Evolutionary conservation across 176 grass and related monocot species (phyloP).

Genomic region (Avena eriantha): DNA sequence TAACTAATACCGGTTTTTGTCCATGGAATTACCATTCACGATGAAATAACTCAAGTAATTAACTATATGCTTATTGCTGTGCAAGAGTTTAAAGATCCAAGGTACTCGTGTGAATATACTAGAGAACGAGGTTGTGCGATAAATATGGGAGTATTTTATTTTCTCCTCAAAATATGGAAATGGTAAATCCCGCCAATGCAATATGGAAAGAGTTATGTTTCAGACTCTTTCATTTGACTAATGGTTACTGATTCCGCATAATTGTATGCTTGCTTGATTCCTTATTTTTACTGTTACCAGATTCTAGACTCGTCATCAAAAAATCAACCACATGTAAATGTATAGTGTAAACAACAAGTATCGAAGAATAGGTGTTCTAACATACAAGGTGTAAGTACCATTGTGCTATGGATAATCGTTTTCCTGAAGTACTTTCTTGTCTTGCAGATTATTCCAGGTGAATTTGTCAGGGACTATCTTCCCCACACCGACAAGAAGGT

Average conservation of each 20-base stretch:
- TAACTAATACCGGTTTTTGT: neutral
- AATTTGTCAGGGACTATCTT: constrained; percentile 59
- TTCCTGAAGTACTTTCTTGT: constrained; percentile 16
- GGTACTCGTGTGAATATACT: neutral
- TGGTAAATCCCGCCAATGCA: neutral
- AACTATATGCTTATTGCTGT: neutral
- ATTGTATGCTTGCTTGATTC: neutral
- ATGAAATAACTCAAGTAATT: neutral
- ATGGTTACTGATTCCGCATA: neutral
- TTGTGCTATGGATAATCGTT: neutral
- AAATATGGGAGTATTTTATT: neutral
- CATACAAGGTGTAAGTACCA: neutral
- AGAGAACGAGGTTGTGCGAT: neutral
- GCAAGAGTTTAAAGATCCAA: neutral
- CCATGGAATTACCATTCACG: neutral
- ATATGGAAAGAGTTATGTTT: neutral
- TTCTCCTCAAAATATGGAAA: neutral
- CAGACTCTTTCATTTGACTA: neutral
- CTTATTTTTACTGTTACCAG: neutral
- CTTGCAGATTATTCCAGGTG: constrained; percentile 61
- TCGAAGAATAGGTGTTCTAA: neutral
- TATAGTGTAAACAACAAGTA: neutral
- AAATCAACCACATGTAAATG: neutral
- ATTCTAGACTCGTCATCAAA: neutral
- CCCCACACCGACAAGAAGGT: constrained; percentile 53